Base-by-base conservation (phyloP, 176 grass and related monocot species). In the Avena atlantica region DNA sequence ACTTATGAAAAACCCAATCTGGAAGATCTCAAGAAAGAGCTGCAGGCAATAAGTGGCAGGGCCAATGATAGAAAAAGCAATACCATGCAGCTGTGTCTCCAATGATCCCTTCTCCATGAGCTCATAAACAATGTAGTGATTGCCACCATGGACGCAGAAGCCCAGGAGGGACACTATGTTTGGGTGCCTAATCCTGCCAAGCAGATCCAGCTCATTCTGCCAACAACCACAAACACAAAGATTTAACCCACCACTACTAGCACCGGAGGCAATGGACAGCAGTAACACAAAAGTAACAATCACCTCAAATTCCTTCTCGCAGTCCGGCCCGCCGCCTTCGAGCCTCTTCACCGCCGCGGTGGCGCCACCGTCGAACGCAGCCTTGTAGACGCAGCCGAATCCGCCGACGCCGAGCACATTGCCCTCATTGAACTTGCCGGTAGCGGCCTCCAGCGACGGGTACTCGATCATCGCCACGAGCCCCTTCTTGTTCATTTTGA, bases 141-240 rank as follows among this genome's bases (percentile, higher is more conserved):
- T 88, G 36, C 86, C 91, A 79, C 84, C 91, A 86, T 92, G 87
- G 82, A 96, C 78, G 73, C 94, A 99, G 84, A 94, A 99, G 10
- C 97, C 94, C 91, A 99, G 78, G 62, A 99, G 89, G 75, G 97
- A 93, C 68, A 99, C 87, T 69, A 99, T 96, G 87, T 99, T 96
- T 0, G 97, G 92, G 92, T 99, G 97, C 53, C 94, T 82, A 87
- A 99, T 99, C 84, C 85, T 94, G 61, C 90, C 89, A 29, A 99
- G 94, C 83, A 99, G 89, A 71, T 99, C 94, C 89, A 99, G 81
- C 81, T 99, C 97, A 89, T 96, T 99, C 97, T 99, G 89, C 77
- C 83, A 87, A 84, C 76, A 56, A 83, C 64, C 75, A 57, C 78
- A 91, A 91, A 23, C 70, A 51, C 2, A 78, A 88, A 36, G 40